Evolutionary conservation across 495 filamentous ascomycete species (phyloP).

Genomic region (Penicillium bovifimosum): DNA sequence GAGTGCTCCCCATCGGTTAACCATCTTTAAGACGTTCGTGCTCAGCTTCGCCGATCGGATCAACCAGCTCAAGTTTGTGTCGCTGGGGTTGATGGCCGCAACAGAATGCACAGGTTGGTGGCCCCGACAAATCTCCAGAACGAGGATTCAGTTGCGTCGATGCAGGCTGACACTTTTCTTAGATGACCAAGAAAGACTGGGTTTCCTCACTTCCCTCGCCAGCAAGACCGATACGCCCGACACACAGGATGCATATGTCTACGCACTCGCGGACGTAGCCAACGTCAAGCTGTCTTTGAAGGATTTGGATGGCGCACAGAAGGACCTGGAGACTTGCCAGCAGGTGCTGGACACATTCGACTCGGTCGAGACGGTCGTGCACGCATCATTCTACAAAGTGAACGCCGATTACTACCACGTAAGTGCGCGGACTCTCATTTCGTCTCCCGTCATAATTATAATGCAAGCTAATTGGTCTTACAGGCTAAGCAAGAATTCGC

Average conservation of each 20-base stretch:
- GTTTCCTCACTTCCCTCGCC: conserved; percentile 77
- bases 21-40: conserved; percentile 90
- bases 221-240: conserved; percentile 86
- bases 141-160: not conserved
- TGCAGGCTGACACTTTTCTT: conserved; percentile 5
- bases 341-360: conserved; percentile 86
- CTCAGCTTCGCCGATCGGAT: conserved; percentile 95
- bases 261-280: conserved; percentile 86
- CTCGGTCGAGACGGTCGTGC: conserved; percentile 90
- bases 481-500: conserved; percentile 83
- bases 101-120: conserved; percentile 75
- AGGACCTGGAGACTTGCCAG: conserved; percentile 83
- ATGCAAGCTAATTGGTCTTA: not conserved
- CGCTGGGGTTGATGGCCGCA: conserved; percentile 78
- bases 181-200: conserved; percentile 85
- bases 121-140: not conserved
- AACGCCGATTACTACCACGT: conserved; percentile 93
- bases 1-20: conserved; percentile 77
- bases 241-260: conserved; percentile 95
- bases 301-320: conserved; percentile 70
- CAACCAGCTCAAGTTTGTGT: conserved; percentile 96
- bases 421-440: not conserved
- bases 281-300: conserved; percentile 74
- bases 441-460: not conserved
- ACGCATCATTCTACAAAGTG: conserved; percentile 93